Evolutionary conservation across 1,284 basidiomycete genomes (phyloP).

Genomic region (Pyrrhoderma lamaoense): DNA sequence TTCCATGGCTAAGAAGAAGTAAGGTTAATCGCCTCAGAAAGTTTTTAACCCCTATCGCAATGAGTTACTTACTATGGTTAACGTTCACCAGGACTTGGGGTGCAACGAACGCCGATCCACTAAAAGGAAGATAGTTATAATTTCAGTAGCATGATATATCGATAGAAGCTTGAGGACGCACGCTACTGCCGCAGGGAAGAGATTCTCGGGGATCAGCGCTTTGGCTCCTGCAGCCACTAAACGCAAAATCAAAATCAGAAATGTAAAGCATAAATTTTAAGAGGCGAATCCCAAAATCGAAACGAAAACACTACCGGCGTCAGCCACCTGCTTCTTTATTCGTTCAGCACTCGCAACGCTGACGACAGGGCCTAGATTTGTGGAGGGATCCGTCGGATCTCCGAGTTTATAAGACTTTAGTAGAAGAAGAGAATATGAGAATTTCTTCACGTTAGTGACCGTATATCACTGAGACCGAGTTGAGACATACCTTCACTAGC

Average conservation of each 20-base stretch:
- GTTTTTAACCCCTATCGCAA: constrained; percentile 4
- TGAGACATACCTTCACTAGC: constrained; percentile 52
- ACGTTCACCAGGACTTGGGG: constrained; percentile 88
- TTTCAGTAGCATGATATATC: not conserved
- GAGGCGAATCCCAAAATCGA: no score
- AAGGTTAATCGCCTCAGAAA: not conserved
- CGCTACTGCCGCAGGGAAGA: constrained; percentile 65
- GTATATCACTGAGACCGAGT: not conserved
- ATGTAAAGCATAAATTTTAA: no score
- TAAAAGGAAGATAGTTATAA: constrained; percentile 23
- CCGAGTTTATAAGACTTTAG: constrained; percentile 71
- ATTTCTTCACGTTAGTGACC: not conserved
- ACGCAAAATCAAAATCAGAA: not conserved
- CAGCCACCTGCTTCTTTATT: constrained; percentile 80
- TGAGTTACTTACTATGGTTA: constrained; percentile 57
- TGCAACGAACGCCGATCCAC: constrained; percentile 78
- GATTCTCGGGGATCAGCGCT: constrained; percentile 61
- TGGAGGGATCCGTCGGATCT: constrained; percentile 69
- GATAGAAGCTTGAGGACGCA: constrained; percentile 29
- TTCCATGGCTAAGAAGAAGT: constrained; percentile 62
- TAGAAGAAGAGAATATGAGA: not conserved
- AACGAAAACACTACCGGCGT: constrained; percentile 66
- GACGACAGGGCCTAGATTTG: constrained; percentile 87
- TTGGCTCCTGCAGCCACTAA: constrained; percentile 74
- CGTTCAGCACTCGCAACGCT: constrained; percentile 76